These are phyloP conservation scores for Umbelopsis sp. DNA, from an alignment of 371 early-diverging fungal genomes.

Conservation along the genomic window DNA sequence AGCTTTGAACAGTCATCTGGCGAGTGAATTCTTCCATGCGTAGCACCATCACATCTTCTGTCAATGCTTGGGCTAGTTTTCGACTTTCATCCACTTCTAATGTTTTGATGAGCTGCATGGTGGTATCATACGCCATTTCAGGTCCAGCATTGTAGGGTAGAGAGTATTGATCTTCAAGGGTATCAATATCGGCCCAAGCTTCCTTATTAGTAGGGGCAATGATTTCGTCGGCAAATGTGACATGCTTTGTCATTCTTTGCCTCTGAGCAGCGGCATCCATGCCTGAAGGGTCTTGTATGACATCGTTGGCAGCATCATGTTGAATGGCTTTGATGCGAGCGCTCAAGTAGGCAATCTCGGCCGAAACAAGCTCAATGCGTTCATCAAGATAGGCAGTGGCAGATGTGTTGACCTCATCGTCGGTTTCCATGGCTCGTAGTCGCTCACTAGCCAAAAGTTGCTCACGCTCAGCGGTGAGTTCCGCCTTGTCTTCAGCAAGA, in stretches of 20 bases:
- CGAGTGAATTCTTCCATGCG: constrained; percentile 67
- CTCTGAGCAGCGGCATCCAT: constrained; percentile 29
- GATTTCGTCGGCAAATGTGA: constrained; percentile 55
- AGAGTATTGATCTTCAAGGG: constrained; percentile 60
- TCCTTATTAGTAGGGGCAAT: constrained; percentile 33
- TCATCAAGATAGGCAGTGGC: constrained; percentile 77
- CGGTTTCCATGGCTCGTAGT: constrained; percentile 54
- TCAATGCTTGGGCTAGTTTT: constrained; percentile 68
- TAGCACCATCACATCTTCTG: constrained; percentile 78
- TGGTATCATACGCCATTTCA: constrained; percentile 63
- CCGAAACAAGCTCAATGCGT: constrained; percentile 80
- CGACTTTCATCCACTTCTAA: constrained; percentile 73
- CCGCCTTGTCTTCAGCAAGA: constrained; percentile 70
- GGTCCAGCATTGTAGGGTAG: constrained; percentile 61
- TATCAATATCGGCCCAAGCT: constrained; percentile 55
- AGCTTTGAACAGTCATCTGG: constrained; percentile 61
- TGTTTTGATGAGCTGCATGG: constrained; percentile 68
- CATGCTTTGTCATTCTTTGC: constrained; percentile 40
- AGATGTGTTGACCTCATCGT: constrained; percentile 55
- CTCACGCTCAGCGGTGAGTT: constrained; percentile 72
- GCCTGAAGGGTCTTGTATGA: constrained; percentile 37
- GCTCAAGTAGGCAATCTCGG: constrained; percentile 78
- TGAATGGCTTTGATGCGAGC: constrained; percentile 73
- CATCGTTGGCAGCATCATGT: constrained; percentile 70
- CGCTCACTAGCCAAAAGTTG: constrained; percentile 67